phyloP scores from a whole-genome alignment of 805 yeast species.

The Metschnikowia lachancei region DNA sequence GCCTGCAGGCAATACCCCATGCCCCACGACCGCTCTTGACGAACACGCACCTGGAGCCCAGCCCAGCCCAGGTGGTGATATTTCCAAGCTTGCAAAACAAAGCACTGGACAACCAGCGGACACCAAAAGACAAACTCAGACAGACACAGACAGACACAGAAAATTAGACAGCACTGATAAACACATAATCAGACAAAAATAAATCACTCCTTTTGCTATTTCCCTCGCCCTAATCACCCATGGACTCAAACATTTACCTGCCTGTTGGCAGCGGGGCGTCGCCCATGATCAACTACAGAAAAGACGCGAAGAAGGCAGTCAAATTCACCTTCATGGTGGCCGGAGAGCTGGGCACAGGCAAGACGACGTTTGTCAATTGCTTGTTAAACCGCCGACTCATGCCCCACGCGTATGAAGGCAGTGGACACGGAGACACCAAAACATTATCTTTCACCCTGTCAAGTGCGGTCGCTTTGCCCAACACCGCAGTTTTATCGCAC shows the following conservation, averaged over 20 bases:
- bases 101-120: too few relatives aligned
- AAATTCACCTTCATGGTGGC: conserved; percentile 31
- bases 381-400: conserved; percentile 60
- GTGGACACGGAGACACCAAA: conserved; percentile 46
- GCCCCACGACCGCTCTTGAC: too few relatives aligned
- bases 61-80: too few relatives aligned
- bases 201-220: background rate
- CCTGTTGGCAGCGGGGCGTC: conserved; percentile 30
- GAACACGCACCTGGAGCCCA: too few relatives aligned
- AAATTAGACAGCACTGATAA: too few relatives aligned
- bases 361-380: conserved; percentile 70
- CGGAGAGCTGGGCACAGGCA: conserved; percentile 78
- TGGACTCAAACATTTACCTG: conserved; percentile 28
- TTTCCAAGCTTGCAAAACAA: too few relatives aligned
- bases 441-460: conserved; percentile 58
- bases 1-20: too few relatives aligned
- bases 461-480: conserved; percentile 62
- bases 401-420: conserved; percentile 52
- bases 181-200: too few relatives aligned
- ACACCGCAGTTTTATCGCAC: conserved; percentile 55
- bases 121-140: too few relatives aligned
- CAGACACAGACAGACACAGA: too few relatives aligned
- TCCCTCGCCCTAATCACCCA: background rate
- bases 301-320: conserved; percentile 70
- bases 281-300: conserved; percentile 52